Percentiles rank a stretch among this genome's conserved stretches.
Conservation (phyloP, 2,329 filamentous ascomycete genomes). For the Madurella fahalii region DNA sequence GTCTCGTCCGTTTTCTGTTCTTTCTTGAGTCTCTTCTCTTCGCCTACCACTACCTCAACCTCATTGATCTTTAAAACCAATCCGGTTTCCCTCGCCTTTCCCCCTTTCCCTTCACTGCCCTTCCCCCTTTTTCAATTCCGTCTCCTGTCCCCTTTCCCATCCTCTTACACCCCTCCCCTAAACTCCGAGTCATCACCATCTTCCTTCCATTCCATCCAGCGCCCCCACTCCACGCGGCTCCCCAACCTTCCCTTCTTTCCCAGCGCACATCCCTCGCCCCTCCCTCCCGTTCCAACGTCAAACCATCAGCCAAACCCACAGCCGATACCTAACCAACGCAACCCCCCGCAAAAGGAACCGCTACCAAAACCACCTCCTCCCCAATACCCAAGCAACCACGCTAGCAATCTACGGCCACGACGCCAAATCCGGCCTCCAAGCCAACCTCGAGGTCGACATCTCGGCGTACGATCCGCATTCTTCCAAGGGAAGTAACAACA, state of each 20-base stretch:
- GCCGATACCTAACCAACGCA: constrained; percentile 31
- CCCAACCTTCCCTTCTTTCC: background rate
- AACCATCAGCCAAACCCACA: background rate
- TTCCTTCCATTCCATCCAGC: too few species aligned
- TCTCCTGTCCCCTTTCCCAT: too few species aligned
- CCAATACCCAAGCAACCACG: constrained; percentile 28
- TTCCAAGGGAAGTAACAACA: constrained; percentile 5
- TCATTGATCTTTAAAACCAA: background rate
- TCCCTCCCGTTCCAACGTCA: background rate
- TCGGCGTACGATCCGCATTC: constrained; percentile 30
- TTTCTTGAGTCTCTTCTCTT: background rate
- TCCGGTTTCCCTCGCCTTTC: background rate
- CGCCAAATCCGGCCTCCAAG: constrained; percentile 60
- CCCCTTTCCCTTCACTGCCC: background rate
- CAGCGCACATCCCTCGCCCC: too few species aligned
- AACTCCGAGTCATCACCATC: too few species aligned
- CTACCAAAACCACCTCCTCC: constrained; percentile 36
- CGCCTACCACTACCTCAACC: background rate
- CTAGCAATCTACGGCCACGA: constrained; percentile 90
- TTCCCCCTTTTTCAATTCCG: background rate
- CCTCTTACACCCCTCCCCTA: too few species aligned
- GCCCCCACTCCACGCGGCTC: too few species aligned
- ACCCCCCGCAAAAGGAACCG: constrained; percentile 43
- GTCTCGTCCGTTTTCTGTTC: background rate
- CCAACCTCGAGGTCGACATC: constrained; percentile 22